A percentile compares a stretch with the other conserved stretches of the same genome.
Evolutionary conservation across 106 monocot genomes (phyloP).

Genomic region (Acorus calamus): DNA sequence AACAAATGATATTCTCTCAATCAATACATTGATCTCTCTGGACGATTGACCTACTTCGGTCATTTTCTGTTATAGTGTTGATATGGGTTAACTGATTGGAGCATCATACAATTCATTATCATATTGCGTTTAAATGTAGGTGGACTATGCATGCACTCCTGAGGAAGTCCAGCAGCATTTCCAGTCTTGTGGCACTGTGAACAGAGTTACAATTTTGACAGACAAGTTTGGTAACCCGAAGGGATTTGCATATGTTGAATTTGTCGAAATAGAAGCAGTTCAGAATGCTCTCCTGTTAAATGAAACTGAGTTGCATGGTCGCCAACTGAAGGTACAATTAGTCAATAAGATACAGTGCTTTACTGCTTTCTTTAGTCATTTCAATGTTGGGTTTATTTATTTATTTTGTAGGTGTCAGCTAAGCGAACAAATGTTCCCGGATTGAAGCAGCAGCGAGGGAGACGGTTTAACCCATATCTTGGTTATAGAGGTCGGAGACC

Average conservation of each 20-base stretch:
- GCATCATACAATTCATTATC: no score
- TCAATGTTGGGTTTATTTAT: background rate
- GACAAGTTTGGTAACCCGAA: slow-evolving; percentile 56
- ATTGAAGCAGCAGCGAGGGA: slow-evolving; percentile 40
- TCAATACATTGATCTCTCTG: no score
- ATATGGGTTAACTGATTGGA: no score
- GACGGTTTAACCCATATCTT: slow-evolving; percentile 32
- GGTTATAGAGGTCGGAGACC: slow-evolving; percentile 19
- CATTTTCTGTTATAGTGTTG: no score
- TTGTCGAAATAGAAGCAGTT: slow-evolving; percentile 56
- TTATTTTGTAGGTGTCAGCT: slow-evolving; percentile 27
- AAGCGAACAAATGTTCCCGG: slow-evolving; percentile 47
- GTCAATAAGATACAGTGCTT: no score
- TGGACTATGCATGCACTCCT: slow-evolving; percentile 50
- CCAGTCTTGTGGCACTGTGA: no score
- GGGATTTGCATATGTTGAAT: slow-evolving; percentile 60
- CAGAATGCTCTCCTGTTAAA: slow-evolving; percentile 47
- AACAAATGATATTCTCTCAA: no score
- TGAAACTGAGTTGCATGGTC: slow-evolving; percentile 54
- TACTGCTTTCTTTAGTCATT: no score
- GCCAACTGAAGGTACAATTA: slow-evolving; percentile 37
- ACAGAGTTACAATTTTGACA: slow-evolving; percentile 10
- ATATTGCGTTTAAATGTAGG: slow-evolving; percentile 7
- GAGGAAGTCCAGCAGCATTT: slow-evolving; percentile 15
- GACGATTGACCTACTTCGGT: no score